Evolutionary conservation across 2,329 filamentous ascomycete genomes (phyloP), one percentile per base, ranked within the genome.

Genomic region (Coleophoma eucalyptorum): DNA sequence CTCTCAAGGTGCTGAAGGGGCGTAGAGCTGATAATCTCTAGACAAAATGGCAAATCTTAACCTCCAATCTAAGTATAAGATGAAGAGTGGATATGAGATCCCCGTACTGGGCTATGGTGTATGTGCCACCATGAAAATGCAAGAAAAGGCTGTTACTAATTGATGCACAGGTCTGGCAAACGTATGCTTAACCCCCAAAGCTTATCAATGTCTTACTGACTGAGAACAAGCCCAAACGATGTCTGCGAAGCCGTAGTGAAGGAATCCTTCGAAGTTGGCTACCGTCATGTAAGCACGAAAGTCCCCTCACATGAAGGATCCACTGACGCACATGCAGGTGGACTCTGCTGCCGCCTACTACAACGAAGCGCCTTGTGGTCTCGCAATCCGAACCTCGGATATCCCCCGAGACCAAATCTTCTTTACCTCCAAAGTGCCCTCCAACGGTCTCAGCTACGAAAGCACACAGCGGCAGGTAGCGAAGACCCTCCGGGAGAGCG

Each of bases 401-500:
- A 60, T 84, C 44, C 73, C 77, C 11, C 76, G 82, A 8, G 72
- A 73, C 20, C 66, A 80, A 33, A 70, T 84, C 50, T 86, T 84
- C 70, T 84, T 81, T 65, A 85, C 82, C 6, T 81, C 76, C 54
- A 86, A 86, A 62, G 73, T 85, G 5, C 77, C 77, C 4, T 69
- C 73, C 2, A 68, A 63, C 12, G 45, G 63, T 2, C 73, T 81
- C 62, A 77, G 75, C 55, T 94, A 93, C 61, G 77, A 84, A 12
- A 78, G 73, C 51, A 78, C 87, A 19, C 84, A 83, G 65, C 73
- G 74, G 15, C 79, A 83, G 56, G 77, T 95, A 55, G 70, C 85
- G 56, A 71, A 77, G 48, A 87, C 84, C 15, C 70, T 92, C 19
- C 68, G 74, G 47, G 76, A 82, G 53, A 58, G 55, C 0, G 78